Evolutionary conservation across 768 basidiomycete species (phyloP), one percentile per base, ranked within the genome.

Genomic region (Russula griseocarnosa): DNA sequence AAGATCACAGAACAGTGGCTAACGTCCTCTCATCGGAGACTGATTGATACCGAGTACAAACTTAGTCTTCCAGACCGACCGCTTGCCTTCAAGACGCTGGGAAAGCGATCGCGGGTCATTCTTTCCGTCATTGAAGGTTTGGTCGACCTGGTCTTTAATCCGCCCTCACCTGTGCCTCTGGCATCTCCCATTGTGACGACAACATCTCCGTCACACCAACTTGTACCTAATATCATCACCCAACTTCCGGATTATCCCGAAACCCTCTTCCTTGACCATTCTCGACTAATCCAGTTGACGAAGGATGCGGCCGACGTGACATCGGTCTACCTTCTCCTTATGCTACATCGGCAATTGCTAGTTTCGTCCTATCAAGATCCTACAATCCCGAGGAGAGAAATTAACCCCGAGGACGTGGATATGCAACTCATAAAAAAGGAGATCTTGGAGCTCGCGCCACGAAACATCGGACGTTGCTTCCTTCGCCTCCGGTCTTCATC

Each of bases 331-430:
- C 87, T 94, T 84, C 84, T 92, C 68, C 78, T 92, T 40, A 78
- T 94, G 70, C 83, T 93, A 24, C 92, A 86, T 72, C 85, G 90
- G 47, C 88, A 92, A 71, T 82, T 93, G 67, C 75, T 84, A 46
- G 80, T 81, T 68, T 82, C 84, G 44, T 70, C 76, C 36, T 71
- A 73, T 57, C 74, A 76, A 59, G 69, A 75, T 34, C 63, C 75
- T 18, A 16, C 55, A 67, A 42, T 66, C 66, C 40, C 72, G 63
- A 70, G 73, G 68, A 69, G 71, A 66, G 74, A 68, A 13, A 71
- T 77, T 56, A 78, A 76, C 71, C 73, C 82, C 58, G 81, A 79
- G 67, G 82, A 82, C 49, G 75, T 74, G 42, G 83, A 86, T 46
- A 73, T 92, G 65, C 71, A 81, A 65, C 77, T 77, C 67, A 75